These are phyloP conservation scores for Ogataea dorogensis DNA, from an alignment of 805 yeast genomes.

Conservation along the genomic window DNA sequence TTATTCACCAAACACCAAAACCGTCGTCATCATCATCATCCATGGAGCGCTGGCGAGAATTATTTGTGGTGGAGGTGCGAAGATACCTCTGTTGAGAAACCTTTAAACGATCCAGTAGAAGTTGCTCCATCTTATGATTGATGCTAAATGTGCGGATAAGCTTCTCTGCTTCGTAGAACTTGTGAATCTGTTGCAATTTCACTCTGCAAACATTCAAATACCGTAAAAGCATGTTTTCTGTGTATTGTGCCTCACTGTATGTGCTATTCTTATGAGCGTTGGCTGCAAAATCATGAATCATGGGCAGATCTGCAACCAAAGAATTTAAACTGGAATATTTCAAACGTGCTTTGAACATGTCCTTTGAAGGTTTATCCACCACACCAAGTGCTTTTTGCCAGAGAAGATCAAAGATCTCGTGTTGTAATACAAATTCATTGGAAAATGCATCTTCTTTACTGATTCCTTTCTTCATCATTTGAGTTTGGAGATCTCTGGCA, in stretches of 20 bases:
- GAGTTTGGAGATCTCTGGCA: slow-evolving; percentile 20
- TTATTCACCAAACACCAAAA: slow-evolving; percentile 27
- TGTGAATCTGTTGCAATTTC: slow-evolving; percentile 19
- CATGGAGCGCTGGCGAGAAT: slow-evolving; percentile 8
- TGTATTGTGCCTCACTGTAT: slow-evolving; percentile 18
- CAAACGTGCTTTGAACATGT: slow-evolving; percentile 22
- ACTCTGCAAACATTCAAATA: slow-evolving; percentile 25
- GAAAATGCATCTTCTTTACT: slow-evolving; percentile 4
- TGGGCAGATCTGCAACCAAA: slow-evolving; percentile 25
- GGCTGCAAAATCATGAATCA: slow-evolving; percentile 12
- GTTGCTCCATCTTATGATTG: slow-evolving; percentile 21
- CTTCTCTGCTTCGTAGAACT: slow-evolving; percentile 29
- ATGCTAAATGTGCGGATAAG: slow-evolving; percentile 29
- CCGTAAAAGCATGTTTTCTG: slow-evolving; percentile 21
- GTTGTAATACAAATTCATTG: slow-evolving; percentile 17
- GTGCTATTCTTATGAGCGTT: slow-evolving; percentile 14
- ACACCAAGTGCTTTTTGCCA: slow-evolving; percentile 23
- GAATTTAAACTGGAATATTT: slow-evolving; percentile 26
- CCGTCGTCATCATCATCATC: slow-evolving; percentile 34
- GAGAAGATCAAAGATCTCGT: slow-evolving; percentile 25
- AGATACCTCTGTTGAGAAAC: slow-evolving; percentile 22
- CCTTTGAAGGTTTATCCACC: slow-evolving; percentile 21
- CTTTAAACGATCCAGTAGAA: slow-evolving; percentile 15
- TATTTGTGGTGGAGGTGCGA: slow-evolving; percentile 12
- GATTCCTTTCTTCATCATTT: slow-evolving; percentile 18